A percentile compares a stretch with the other conserved stretches of the same genome.
These are phyloP conservation scores for Sporothrix mexicana DNA, from an alignment of 2,329 filamentous ascomycete genomes.

Conservation along the genomic window DNA sequence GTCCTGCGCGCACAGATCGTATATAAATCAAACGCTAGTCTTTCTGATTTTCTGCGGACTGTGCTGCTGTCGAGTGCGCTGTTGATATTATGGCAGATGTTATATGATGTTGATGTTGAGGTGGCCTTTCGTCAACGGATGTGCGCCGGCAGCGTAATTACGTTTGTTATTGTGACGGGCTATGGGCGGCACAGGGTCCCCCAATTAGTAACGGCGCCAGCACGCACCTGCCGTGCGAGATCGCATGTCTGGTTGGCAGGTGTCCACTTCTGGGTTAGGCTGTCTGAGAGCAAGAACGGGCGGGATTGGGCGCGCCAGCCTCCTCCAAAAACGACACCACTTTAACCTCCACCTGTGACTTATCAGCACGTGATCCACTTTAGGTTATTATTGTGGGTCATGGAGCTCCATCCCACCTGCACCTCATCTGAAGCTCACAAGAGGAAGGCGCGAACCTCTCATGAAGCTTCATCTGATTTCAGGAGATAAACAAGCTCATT, in stretches of 20 bases:
- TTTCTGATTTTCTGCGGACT: too few relatives aligned
- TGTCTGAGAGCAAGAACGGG: constrained; percentile 10
- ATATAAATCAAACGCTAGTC: too few relatives aligned
- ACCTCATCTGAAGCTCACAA: background rate
- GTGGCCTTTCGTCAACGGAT: constrained; percentile 35
- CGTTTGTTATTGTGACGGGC: too few relatives aligned
- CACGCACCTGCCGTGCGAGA: background rate
- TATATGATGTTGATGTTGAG: constrained; percentile 32
- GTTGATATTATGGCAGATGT: background rate
- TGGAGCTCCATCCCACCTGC: background rate
- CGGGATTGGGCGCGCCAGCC: too few relatives aligned
- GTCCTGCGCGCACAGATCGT: background rate
- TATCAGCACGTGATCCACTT: too few relatives aligned
- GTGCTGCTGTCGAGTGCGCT: background rate
- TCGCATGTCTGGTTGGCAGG: background rate
- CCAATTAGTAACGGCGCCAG: constrained; percentile 17
- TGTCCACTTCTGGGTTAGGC: background rate
- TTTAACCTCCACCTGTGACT: too few relatives aligned
- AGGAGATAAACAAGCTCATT: background rate
- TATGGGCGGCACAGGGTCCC: background rate
- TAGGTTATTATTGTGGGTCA: too few relatives aligned
- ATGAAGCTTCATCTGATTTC: constrained; percentile 14
- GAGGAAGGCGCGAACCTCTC: background rate
- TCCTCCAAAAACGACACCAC: too few relatives aligned
- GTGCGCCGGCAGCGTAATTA: background rate